Evolutionary conservation across 306 rosid genomes (phyloP).

Genomic region (Trifolium pratense): DNA sequence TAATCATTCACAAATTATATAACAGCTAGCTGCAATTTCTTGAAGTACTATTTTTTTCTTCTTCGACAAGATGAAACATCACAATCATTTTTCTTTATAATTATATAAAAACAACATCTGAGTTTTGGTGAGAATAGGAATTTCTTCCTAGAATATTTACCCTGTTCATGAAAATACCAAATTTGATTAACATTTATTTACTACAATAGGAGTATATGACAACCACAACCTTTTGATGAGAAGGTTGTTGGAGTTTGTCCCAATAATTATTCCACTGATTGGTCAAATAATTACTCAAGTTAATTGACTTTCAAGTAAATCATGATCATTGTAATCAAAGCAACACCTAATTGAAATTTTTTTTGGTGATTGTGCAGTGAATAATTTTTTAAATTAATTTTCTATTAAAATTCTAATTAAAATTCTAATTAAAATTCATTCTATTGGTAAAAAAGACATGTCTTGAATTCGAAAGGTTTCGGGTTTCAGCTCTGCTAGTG

Average conservation of each 20-base stretch:
- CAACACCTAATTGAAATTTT: slow-evolving; percentile 35
- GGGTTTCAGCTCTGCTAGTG: no score
- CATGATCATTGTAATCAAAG: slow-evolving; percentile 25
- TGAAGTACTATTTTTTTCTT: slow-evolving; percentile 29
- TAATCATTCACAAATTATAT: slow-evolving; percentile 43
- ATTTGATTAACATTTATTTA: slow-evolving; percentile 19
- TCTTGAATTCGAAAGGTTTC: no score
- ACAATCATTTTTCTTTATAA: slow-evolving; percentile 35
- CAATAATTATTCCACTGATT: slow-evolving; percentile 28
- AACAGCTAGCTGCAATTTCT: slow-evolving; percentile 37
- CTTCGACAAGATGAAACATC: slow-evolving; percentile 49
- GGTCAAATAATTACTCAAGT: slow-evolving; percentile 41
- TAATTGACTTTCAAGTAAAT: slow-evolving; percentile 47
- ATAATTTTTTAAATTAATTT: not conserved
- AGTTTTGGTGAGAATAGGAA: slow-evolving; percentile 28
- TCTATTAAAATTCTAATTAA: slow-evolving; percentile 3
- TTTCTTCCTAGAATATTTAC: slow-evolving; percentile 29
- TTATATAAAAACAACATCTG: slow-evolving; percentile 26
- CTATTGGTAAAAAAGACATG: no score
- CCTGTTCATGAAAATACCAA: slow-evolving; percentile 30
- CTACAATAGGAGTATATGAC: slow-evolving; percentile 40
- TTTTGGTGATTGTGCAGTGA: slow-evolving; percentile 35
- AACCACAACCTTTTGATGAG: slow-evolving; percentile 42
- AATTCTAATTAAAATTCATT: no score
- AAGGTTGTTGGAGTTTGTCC: slow-evolving; percentile 45